Conservation (phyloP, 73 alveolate species). For the Symbiodinium natans region DNA sequence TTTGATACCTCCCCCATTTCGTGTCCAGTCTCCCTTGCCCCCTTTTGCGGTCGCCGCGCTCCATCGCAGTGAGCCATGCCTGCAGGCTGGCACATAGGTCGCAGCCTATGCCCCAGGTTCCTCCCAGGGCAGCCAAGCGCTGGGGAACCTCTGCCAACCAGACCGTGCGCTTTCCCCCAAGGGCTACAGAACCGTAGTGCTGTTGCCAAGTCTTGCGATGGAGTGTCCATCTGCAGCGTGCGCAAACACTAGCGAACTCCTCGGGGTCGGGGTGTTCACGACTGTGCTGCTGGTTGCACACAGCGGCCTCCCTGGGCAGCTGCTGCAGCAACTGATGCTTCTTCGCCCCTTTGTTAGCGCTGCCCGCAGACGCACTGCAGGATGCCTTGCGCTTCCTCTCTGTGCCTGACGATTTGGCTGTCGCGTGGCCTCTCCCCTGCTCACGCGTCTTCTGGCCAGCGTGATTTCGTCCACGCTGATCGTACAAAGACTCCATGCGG, state of each 20-base stretch:
- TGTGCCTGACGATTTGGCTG: too few relatives aligned
- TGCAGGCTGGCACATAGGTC: not conserved
- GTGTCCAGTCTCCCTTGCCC: not conserved
- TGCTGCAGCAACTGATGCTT: too few relatives aligned
- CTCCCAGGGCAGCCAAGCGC: not conserved
- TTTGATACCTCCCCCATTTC: not conserved
- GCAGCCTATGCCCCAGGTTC: slow-evolving; percentile 11
- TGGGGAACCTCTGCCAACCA: not conserved
- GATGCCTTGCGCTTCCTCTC: too few relatives aligned
- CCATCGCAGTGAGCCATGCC: not conserved
- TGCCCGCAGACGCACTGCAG: too few relatives aligned
- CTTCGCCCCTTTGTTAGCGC: too few relatives aligned
- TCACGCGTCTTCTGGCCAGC: too few relatives aligned
- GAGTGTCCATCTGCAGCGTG: not conserved
- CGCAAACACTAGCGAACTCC: not conserved
- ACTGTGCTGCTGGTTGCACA: too few relatives aligned
- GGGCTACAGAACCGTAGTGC: not conserved
- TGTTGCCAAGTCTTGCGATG: not conserved
- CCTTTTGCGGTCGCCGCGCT: too few relatives aligned
- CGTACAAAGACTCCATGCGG: too few relatives aligned
- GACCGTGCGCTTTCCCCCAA: not conserved
- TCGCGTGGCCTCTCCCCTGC: too few relatives aligned
- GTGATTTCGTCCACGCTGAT: too few relatives aligned
- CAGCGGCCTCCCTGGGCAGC: too few relatives aligned
- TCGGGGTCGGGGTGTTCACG: not conserved